A percentile compares a stretch with the other conserved stretches of the same genome.
These are phyloP conservation scores for Yamadazyma dushanensis DNA, from an alignment of 1,139 yeast genomes.

Conservation along the genomic window DNA sequence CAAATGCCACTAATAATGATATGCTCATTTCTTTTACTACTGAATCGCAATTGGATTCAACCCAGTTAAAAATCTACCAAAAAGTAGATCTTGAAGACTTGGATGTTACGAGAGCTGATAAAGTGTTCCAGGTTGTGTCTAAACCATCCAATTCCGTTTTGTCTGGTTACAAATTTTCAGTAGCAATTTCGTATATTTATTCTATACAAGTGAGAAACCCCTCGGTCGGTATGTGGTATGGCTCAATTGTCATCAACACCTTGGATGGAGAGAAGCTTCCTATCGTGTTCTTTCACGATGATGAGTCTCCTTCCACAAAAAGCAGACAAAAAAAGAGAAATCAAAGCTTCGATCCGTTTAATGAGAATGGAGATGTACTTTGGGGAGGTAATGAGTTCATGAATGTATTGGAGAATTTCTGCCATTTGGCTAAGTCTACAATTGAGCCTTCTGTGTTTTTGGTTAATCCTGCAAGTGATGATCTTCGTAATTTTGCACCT, in stretches of 20 bases:
- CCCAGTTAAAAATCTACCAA: conserved; percentile 51
- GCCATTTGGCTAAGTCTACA: conserved; percentile 66
- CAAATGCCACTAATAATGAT: conserved; percentile 55
- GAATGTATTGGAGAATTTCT: conserved; percentile 49
- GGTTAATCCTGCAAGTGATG: conserved; percentile 79
- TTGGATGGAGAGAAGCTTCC: conserved; percentile 73
- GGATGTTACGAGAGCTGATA: conserved; percentile 19
- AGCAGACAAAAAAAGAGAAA: conserved; percentile 57
- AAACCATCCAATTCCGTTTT: conserved; percentile 51
- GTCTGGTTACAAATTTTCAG: conserved; percentile 64
- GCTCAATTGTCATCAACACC: conserved; percentile 75
- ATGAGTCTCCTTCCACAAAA: conserved; percentile 74
- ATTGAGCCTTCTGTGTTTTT: conserved; percentile 72
- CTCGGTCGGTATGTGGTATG: conserved; percentile 87
- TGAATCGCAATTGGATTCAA: conserved; percentile 50
- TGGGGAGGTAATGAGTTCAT: conserved; percentile 94
- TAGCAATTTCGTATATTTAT: conserved; percentile 61
- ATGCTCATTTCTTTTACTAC: conserved; percentile 75
- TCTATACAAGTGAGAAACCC: conserved; percentile 85
- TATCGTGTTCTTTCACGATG: conserved; percentile 88
- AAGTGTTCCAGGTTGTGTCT: conserved; percentile 13
- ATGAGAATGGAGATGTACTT: conserved; percentile 58
- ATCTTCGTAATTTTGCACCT: conserved; percentile 77
- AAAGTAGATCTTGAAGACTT: conserved; percentile 50
- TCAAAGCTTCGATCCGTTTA: conserved; percentile 74